phyloP scores from a whole-genome alignment of 164 flowering plant species.

The Vitis rupestris region DNA sequence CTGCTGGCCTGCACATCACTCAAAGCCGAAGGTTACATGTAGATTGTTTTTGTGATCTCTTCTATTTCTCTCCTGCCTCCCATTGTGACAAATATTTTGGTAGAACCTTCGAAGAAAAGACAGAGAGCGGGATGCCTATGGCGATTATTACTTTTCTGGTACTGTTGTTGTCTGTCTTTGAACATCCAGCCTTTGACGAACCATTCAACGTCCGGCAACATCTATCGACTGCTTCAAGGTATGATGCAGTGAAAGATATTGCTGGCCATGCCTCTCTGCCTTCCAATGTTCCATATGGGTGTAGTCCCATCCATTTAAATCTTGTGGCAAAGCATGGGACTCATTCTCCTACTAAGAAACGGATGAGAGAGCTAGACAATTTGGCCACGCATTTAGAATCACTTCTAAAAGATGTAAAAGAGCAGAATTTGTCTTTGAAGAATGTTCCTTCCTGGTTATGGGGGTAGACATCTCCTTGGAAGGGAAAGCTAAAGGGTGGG shows the following conservation, averaged over 20 bases:
- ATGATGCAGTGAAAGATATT: conserved; percentile 48
- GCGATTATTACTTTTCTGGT: conserved; percentile 5
- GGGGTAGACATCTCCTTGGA: conserved; percentile 93
- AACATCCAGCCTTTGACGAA: conserved; percentile 12
- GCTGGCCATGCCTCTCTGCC: conserved; percentile 34
- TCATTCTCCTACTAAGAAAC: conserved; percentile 88
- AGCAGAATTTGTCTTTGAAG: conserved; percentile 25
- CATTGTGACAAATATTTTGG: too few relatives aligned
- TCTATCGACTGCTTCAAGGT: conserved; percentile 45
- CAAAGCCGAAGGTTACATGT: too few relatives aligned
- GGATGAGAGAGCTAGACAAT: conserved; percentile 62
- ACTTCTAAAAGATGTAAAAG: conserved; percentile 55
- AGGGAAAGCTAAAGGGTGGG: conserved; percentile 79
- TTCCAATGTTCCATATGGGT: conserved; percentile 50
- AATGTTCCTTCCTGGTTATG: conserved; percentile 72
- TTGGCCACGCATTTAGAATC: conserved; percentile 49
- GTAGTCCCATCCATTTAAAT: conserved; percentile 76
- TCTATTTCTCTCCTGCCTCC: too few relatives aligned
- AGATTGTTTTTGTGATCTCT: too few relatives aligned
- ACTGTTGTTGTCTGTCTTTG: neutral
- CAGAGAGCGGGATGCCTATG: conserved; percentile 6
- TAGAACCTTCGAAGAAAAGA: too few relatives aligned
- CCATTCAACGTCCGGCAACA: conserved; percentile 44
- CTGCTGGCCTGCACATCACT: too few relatives aligned
- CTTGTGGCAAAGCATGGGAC: conserved; percentile 99